phyloP scores from a whole-genome alignment of 2,329 filamentous ascomycete species.

The Juglanconis oblonga region DNA sequence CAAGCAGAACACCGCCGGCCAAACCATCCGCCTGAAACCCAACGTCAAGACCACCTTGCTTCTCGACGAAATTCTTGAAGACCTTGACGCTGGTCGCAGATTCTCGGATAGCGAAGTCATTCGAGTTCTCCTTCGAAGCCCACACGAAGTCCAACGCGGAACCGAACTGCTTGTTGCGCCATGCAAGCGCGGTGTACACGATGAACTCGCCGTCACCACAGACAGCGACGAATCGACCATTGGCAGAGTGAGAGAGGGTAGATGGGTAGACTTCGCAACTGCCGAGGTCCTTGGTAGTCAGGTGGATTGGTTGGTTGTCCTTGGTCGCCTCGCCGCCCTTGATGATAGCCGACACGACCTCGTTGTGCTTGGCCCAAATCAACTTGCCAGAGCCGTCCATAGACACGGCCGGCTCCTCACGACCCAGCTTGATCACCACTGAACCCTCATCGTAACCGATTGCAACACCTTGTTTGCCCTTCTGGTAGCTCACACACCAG shows the following conservation, averaged over 20 bases:
- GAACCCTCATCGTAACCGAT: constrained; percentile 98
- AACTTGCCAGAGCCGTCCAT: constrained; percentile 97
- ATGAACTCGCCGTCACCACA: constrained; percentile 99
- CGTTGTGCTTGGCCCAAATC: constrained; percentile 92
- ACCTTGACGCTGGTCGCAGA: constrained; percentile 92
- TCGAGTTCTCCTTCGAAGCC: constrained; percentile 96
- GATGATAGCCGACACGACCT: constrained; percentile 92
- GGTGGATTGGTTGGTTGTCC: constrained; percentile 80
- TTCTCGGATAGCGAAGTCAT: constrained; percentile 96
- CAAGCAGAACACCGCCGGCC: constrained; percentile 82
- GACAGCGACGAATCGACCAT: constrained; percentile 77
- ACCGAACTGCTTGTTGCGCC: constrained; percentile 96
- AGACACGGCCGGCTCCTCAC: constrained; percentile 94
- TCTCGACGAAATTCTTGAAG: constrained; percentile 97
- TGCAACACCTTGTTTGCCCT: constrained; percentile 88
- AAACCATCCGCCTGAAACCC: constrained; percentile 93
- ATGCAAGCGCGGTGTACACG: constrained; percentile 94
- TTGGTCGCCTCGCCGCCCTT: constrained; percentile 86
- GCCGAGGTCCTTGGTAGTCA: constrained; percentile 91
- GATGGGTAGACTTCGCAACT: constrained; percentile 97
- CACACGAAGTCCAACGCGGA: constrained; percentile 95
- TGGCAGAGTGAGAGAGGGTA: constrained; percentile 91
- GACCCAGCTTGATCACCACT: constrained; percentile 95
- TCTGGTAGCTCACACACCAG: constrained; percentile 96
- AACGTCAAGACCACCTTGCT: constrained; percentile 82